Percentiles rank a stretch among this genome's conserved stretches.
These are phyloP conservation scores for Melaleuca alternifolia DNA, from an alignment of 345 rosid species.

Conservation along the genomic window DNA sequence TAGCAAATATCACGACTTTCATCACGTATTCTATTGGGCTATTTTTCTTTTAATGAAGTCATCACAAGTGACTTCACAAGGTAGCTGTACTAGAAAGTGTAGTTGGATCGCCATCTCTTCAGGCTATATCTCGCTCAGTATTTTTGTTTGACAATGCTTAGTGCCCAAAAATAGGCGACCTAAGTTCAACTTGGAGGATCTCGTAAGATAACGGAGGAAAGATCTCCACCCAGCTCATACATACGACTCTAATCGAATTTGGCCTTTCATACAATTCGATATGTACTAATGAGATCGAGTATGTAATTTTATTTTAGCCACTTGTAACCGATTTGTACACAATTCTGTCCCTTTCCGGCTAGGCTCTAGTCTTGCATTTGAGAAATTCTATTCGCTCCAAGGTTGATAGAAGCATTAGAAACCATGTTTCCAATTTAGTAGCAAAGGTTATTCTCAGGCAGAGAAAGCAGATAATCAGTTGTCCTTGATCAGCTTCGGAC, in stretches of 20 bases:
- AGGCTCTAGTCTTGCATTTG: background rate
- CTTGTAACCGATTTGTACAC: background rate
- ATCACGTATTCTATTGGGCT: too few species aligned
- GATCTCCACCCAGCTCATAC: background rate
- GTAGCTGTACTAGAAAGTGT: background rate
- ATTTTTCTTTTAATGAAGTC: background rate
- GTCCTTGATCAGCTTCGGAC: background rate
- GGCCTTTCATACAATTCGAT: background rate
- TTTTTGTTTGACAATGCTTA: background rate
- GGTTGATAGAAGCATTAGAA: background rate
- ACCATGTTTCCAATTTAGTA: background rate
- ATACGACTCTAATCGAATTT: fast-evolving
- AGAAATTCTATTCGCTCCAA: background rate
- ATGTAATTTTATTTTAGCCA: background rate
- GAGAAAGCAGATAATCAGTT: background rate
- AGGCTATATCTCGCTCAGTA: fast-evolving
- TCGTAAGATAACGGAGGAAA: background rate
- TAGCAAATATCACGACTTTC: too few species aligned
- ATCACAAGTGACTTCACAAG: too few species aligned
- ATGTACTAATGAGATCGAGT: background rate
- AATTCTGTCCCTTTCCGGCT: background rate
- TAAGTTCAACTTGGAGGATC: background rate
- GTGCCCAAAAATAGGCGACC: background rate
- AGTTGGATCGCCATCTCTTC: fast-evolving
- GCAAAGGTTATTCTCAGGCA: background rate